Evolutionary conservation across 2,329 filamentous ascomycete species (phyloP).

Genomic region (Phyllosticta citribraziliensis): DNA sequence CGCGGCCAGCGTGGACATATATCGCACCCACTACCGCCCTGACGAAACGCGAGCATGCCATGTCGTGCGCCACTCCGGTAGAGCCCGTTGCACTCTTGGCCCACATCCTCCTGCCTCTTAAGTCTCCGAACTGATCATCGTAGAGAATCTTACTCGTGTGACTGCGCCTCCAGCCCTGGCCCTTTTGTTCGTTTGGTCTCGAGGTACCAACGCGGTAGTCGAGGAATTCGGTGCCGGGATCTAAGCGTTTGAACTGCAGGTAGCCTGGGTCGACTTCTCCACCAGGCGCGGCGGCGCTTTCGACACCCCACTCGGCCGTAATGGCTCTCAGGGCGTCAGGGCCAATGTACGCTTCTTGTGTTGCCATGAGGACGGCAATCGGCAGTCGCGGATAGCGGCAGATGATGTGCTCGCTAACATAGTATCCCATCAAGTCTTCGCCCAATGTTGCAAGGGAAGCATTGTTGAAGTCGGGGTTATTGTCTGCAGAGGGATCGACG

Average conservation of each 20-base stretch:
- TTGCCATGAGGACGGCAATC: constrained; percentile 75
- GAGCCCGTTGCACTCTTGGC: constrained; percentile 15
- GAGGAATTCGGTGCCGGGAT: constrained; percentile 15
- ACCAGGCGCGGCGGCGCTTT: constrained; percentile 75
- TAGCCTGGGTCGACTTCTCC: constrained; percentile 86
- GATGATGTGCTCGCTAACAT: constrained; percentile 78
- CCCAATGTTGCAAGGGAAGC: constrained; percentile 71
- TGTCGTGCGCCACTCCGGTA: constrained; percentile 33
- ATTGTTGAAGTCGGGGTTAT: constrained; percentile 78
- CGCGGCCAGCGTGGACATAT: constrained; percentile 73
- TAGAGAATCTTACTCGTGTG: constrained; percentile 64
- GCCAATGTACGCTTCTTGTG: constrained; percentile 76
- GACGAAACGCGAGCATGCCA: constrained; percentile 66
- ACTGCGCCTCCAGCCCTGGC: constrained; percentile 23
- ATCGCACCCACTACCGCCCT: constrained; percentile 75
- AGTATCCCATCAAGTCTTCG: constrained; percentile 74
- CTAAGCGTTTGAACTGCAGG: constrained; percentile 60
- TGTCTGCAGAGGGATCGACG: constrained; percentile 75
- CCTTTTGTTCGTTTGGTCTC: constrained; percentile 16
- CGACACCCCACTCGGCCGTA: constrained; percentile 82
- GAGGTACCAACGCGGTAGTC: constrained; percentile 18
- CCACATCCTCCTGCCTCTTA: constrained; percentile 15
- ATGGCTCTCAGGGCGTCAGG: constrained; percentile 63
- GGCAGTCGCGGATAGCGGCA: constrained; percentile 87
- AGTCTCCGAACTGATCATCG: constrained; percentile 76